A percentile compares a stretch with the other conserved stretches of the same genome.
phyloP scores from a whole-genome alignment of 73 alveolate genomes.

The Vitrella brassicaformis region DNA sequence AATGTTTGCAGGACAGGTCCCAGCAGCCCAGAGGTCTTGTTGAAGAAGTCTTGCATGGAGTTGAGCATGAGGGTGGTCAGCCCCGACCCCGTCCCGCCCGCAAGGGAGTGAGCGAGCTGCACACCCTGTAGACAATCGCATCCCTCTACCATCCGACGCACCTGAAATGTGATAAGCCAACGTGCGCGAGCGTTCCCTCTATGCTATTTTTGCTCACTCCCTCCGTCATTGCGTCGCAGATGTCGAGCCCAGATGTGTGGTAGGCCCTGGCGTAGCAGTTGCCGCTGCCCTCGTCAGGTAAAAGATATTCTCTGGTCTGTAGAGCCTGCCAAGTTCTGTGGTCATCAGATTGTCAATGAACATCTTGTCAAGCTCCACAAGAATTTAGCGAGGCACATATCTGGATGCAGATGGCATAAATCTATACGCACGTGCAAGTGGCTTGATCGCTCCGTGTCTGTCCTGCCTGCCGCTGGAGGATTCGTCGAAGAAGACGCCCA shows the following conservation, averaged over 20 bases:
- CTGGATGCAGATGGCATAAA: too few species aligned
- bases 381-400: slow-evolving; percentile 38
- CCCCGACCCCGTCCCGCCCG: background rate
- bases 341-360: background rate
- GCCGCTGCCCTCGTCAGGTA: background rate
- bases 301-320: too few species aligned
- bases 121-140: slow-evolving; percentile 62
- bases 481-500: too few species aligned
- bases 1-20: background rate
- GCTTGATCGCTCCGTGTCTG: too few species aligned
- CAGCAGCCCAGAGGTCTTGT: too few species aligned
- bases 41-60: too few species aligned
- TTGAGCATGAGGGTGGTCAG: background rate
- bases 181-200: too few species aligned
- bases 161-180: too few species aligned
- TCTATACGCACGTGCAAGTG: too few species aligned
- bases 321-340: background rate
- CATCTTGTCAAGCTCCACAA: slow-evolving; percentile 19
- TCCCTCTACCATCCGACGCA: slow-evolving; percentile 86
- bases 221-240: too few species aligned
- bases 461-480: too few species aligned
- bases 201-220: too few species aligned
- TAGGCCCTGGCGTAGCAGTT: background rate
- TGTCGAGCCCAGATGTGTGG: background rate
- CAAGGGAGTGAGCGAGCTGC: background rate